Percentiles rank a stretch among this genome's conserved stretches.
phyloP scores from a whole-genome alignment of 1,284 basidiomycete species.

The Coniferiporia weirii region DNA sequence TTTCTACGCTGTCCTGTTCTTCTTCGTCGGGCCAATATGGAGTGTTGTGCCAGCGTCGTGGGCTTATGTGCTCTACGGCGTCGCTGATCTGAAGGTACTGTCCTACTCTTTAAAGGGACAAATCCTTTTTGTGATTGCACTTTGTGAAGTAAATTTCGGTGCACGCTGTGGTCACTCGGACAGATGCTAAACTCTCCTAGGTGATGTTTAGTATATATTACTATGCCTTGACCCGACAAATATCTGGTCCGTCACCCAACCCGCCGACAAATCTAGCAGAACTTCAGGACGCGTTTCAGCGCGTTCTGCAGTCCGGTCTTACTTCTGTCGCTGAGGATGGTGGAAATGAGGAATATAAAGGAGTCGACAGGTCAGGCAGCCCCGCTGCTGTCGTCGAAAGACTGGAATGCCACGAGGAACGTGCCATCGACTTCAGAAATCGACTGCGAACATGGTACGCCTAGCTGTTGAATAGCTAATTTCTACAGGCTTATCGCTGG shows the following conservation, averaged over 20 bases:
- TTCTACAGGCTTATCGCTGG: conserved; percentile 16
- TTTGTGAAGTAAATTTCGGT: conserved; percentile 39
- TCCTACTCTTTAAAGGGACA: conserved; percentile 36
- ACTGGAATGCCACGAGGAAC: conserved; percentile 58
- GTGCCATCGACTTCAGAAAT: conserved; percentile 74
- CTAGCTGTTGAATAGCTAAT: background rate
- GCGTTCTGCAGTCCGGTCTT: conserved; percentile 60
- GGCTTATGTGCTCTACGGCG: conserved; percentile 56
- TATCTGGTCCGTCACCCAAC: conserved; percentile 48
- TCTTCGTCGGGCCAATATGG: conserved; percentile 67
- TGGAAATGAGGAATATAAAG: conserved; percentile 51
- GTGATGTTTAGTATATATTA: conserved; percentile 77
- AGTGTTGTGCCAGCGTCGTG: conserved; percentile 64
- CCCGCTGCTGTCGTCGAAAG: conserved; percentile 54
- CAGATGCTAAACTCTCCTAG: conserved; percentile 33
- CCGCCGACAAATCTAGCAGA: conserved; percentile 45
- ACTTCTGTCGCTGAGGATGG: conserved; percentile 46
- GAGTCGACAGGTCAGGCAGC: conserved; percentile 49
- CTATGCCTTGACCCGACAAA: conserved; percentile 45
- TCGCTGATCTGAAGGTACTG: conserved; percentile 41
- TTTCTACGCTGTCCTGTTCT: conserved; percentile 56
- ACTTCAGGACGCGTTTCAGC: conserved; percentile 54
- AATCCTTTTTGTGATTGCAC: conserved; percentile 42
- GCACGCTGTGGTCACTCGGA: conserved; percentile 2
- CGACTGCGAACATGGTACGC: conserved; percentile 55